Base-by-base conservation (phyloP, 176 grass and related monocot genomes). In the Oryza australiensis region DNA sequence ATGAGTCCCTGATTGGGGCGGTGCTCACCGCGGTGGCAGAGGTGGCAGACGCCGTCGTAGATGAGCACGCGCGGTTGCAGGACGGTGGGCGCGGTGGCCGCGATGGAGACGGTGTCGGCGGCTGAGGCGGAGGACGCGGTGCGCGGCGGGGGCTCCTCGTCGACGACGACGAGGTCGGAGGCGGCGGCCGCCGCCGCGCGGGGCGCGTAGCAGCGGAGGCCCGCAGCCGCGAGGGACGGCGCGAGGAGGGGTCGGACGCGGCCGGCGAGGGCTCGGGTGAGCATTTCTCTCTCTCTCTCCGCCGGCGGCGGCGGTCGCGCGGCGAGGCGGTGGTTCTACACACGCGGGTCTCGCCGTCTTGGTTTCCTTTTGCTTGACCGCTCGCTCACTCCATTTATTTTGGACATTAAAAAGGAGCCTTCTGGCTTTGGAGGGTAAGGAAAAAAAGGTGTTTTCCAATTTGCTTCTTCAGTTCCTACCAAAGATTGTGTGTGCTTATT, bases 1-100 rank as follows among this genome's bases (percentile, higher is more conserved):
- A 59, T 23, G 53, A 27, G 70, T 79, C 15, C 68, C 85, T 20
- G 1, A 20, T 1, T 20, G 20, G 57, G 57, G n/a, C 13, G 18
- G 53, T 16, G 48, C 82, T 83, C 68, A 98, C 95, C 95, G 28
- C 88, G 87, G 84, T 98, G 92, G 84, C 95, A 94, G 81, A 98
- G 92, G 86, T 93, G 90, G 81, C 95, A 98, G 66, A 98, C 95
- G 12, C 92, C 92, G 86, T 98, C 95, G 73, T 98, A 98, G 84
- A 98, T 89, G 88, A 98, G 90, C 71, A 98, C 92, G 64, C 92
- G 92, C 40, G 95, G 95, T 86, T 98, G 92, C 48, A 98, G 90
- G 77, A 98, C 16, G 74, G 73, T 86, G 48, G 90, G 92, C 35
- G 12, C 3, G 15, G 92, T 76, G 80, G 83, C 86, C 5, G 77